These are phyloP conservation scores for Xylaria nigripes DNA, from an alignment of 495 filamentous ascomycete species.

Conservation along the genomic window DNA sequence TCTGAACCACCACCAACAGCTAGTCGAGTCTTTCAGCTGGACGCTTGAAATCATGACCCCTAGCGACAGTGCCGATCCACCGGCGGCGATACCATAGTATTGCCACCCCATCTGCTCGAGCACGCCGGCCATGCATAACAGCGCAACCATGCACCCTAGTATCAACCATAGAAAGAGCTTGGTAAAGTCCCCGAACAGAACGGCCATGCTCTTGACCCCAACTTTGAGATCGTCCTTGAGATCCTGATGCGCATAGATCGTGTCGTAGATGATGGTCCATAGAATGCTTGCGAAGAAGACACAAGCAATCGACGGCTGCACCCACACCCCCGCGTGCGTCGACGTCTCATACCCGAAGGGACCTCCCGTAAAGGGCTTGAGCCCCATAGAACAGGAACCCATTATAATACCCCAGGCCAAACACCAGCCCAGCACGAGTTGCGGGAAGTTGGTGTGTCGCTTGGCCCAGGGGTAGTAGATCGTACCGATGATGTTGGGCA, in stretches of 20 bases:
- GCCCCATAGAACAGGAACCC: constrained; percentile 23
- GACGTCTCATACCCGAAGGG: constrained; percentile 11
- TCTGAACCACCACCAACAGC: constrained; percentile 36
- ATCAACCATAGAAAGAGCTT: constrained; percentile 24
- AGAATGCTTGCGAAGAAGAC: constrained; percentile 22
- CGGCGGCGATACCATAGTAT: constrained; percentile 23
- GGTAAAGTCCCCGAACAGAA: constrained; percentile 27
- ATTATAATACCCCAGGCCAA: constrained; percentile 28
- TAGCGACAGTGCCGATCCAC: constrained; percentile 24
- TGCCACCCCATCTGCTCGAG: constrained; percentile 18
- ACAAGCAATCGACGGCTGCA: constrained; percentile 13
- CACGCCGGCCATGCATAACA: constrained; percentile 20
- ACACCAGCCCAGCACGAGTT: constrained; percentile 34
- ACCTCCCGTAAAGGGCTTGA: constrained; percentile 20
- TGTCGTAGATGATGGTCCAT: constrained; percentile 36
- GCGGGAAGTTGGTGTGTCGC: constrained; percentile 32
- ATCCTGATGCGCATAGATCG: constrained; percentile 39
- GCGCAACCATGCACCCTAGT: constrained; percentile 18
- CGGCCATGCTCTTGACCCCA: constrained; percentile 32
- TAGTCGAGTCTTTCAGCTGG: constrained; percentile 27
- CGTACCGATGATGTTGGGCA: constrained; percentile 27
- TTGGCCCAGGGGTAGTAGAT: constrained; percentile 36
- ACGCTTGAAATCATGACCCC: constrained; percentile 32
- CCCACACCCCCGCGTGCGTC: constrained; percentile 5
- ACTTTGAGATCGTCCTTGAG: constrained; percentile 29